Conservation (phyloP, 331 rosid genomes). For the Phaseolus coccineus region DNA sequence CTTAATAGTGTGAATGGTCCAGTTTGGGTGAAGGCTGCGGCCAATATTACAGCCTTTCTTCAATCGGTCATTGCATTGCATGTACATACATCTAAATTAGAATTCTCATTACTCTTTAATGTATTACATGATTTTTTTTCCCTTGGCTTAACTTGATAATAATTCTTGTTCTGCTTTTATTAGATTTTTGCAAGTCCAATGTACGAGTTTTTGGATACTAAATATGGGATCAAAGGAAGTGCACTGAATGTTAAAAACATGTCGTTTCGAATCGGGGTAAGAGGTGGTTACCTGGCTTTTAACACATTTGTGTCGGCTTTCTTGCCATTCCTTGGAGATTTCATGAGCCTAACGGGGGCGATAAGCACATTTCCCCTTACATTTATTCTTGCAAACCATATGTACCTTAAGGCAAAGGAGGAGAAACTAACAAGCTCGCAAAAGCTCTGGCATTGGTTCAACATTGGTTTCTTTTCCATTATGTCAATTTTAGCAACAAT, state of each 20-base stretch:
- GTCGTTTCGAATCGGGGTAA: constrained; percentile 61
- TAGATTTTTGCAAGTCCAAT: constrained; percentile 97
- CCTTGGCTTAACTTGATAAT: constrained; percentile 5
- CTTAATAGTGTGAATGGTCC: constrained; percentile 84
- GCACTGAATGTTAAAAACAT: constrained; percentile 62
- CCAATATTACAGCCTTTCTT: constrained; percentile 77
- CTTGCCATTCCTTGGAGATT: constrained; percentile 95
- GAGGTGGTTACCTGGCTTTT: constrained; percentile 82
- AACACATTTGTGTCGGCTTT: constrained; percentile 81
- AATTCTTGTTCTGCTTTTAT: constrained; percentile 10
- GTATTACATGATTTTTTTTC: constrained; percentile 8
- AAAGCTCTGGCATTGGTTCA: constrained; percentile 86
- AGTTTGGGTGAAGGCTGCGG: constrained; percentile 73
- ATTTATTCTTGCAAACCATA: constrained; percentile 92
- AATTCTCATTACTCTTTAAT: background rate
- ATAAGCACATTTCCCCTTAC: constrained; percentile 95
- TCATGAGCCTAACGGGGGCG: constrained; percentile 98
- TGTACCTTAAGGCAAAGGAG: constrained; percentile 85
- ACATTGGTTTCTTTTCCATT: constrained; percentile 68
- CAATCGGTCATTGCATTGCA: constrained; percentile 89
- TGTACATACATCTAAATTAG: constrained; percentile 56
- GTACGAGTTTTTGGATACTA: constrained; percentile 90
- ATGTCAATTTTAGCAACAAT: constrained; percentile 71
- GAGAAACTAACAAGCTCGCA: constrained; percentile 54
- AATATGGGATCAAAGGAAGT: constrained; percentile 72